phyloP scores from a whole-genome alignment of 2,329 filamentous ascomycete species.

The Trichophyton benhamiae region DNA sequence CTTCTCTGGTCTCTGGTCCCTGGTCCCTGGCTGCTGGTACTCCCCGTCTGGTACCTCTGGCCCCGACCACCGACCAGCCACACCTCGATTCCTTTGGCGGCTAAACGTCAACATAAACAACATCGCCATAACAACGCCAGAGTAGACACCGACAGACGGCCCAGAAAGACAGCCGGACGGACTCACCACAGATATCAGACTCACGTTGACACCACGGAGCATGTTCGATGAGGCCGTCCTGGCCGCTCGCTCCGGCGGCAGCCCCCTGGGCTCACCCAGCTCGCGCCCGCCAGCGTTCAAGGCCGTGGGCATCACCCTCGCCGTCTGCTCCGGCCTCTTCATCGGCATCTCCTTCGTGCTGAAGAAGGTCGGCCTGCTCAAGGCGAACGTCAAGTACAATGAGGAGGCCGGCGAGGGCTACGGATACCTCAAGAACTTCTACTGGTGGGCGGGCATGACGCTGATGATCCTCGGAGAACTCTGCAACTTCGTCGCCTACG shows the following conservation, averaged over 20 bases:
- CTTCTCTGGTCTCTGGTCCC: too few relatives aligned
- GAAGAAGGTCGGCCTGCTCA: constrained; percentile 84
- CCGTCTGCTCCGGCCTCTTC: constrained; percentile 76
- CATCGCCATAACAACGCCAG: background rate
- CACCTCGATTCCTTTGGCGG: background rate
- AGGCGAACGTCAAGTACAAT: constrained; percentile 90
- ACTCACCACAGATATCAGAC: background rate
- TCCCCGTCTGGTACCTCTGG: too few relatives aligned
- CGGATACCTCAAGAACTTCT: constrained; percentile 87
- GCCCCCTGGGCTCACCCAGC: constrained; percentile 14
- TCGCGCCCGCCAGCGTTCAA: constrained; percentile 57
- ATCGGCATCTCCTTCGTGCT: constrained; percentile 92
- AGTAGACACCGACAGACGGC: background rate
- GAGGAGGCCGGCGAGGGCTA: constrained; percentile 94
- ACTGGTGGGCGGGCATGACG: constrained; percentile 93
- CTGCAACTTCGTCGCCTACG: constrained; percentile 94
- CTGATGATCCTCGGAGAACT: constrained; percentile 95
- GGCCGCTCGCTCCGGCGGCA: constrained; percentile 16
- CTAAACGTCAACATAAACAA: background rate
- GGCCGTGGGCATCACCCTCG: constrained; percentile 71
- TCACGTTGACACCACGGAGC: background rate
- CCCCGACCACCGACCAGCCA: background rate
- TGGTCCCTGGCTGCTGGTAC: too few relatives aligned
- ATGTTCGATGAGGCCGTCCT: background rate
- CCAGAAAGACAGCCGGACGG: background rate